A percentile compares a stretch with the other conserved stretches of the same genome.
phyloP scores from a whole-genome alignment of 2,329 filamentous ascomycete genomes.

The Aspergillus arachidicola region DNA sequence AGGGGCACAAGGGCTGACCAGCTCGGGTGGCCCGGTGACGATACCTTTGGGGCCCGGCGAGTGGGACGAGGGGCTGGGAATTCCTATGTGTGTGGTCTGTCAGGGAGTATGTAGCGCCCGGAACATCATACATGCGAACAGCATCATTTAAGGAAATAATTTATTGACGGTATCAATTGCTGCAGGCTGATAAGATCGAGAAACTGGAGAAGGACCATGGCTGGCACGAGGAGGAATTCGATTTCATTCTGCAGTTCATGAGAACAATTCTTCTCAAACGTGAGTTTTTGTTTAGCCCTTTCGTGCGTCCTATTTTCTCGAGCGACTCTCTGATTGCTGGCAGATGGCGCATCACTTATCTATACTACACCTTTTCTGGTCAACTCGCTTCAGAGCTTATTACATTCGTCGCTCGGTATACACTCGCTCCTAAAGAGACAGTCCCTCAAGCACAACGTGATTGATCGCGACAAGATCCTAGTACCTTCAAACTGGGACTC shows the following conservation, averaged over 20 bases:
- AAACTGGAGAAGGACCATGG: conserved; percentile 82
- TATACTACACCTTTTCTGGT: conserved; percentile 78
- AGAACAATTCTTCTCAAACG: conserved; percentile 86
- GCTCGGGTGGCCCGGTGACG: conserved; percentile 66
- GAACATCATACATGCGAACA: not conserved
- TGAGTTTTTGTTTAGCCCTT: conserved; percentile 50
- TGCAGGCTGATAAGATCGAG: conserved; percentile 83
- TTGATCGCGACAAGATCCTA: conserved; percentile 90
- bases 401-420: conserved; percentile 85
- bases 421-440: conserved; percentile 79
- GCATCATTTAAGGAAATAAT: not conserved
- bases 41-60: conserved; percentile 84
- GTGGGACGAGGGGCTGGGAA: conserved; percentile 85
- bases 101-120: conserved; percentile 69
- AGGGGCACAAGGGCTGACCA: conserved; percentile 56
- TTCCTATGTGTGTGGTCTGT: conserved; percentile 92
- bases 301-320: not conserved
- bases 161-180: conserved; percentile 21
- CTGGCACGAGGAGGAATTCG: conserved; percentile 96
- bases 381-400: conserved; percentile 75
- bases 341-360: conserved; percentile 81
- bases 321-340: conserved; percentile 15
- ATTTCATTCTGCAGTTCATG: conserved; percentile 90
- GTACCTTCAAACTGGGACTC: conserved; percentile 98
- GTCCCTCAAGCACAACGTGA: conserved; percentile 84